These are phyloP conservation scores for Asterophora lycoperdoides DNA, from an alignment of 768 basidiomycete genomes.

Conservation along the genomic window DNA sequence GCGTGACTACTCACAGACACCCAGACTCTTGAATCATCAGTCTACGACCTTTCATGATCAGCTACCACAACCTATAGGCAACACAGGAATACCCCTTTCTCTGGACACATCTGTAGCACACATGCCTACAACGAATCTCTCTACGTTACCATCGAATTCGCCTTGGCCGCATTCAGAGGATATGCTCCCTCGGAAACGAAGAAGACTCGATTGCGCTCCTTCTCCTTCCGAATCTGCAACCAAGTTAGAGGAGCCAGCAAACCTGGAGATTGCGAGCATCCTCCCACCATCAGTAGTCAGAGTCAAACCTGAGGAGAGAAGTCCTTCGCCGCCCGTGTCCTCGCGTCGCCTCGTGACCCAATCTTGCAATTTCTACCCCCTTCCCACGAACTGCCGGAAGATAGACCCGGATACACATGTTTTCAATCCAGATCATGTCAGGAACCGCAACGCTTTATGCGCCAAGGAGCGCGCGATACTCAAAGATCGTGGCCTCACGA, in stretches of 20 bases:
- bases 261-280: not conserved
- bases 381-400: constrained; percentile 24
- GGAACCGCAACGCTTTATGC: constrained; percentile 20
- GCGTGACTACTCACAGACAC: no score
- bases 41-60: no score
- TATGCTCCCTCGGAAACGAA: not conserved
- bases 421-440: constrained; percentile 13
- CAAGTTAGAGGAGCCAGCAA: not conserved
- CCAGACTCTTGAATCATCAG: no score
- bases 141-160: no score
- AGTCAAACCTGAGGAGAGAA: constrained; percentile 1
- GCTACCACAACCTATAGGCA: no score
- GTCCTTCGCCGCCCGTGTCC: constrained; percentile 6
- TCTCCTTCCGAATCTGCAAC: not conserved
- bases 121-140: no score
- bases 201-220: constrained; percentile 4
- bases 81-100: no score
- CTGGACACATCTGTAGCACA: no score
- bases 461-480: constrained; percentile 19
- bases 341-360: constrained; percentile 24
- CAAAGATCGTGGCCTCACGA: constrained; percentile 19
- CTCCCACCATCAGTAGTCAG: not conserved
- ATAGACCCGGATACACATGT: not conserved
- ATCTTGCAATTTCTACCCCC: constrained; percentile 24
- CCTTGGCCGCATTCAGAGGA: no score